These are phyloP conservation scores for Lasiosphaeria ovina DNA, from an alignment of 495 filamentous ascomycete genomes.

Conservation along the genomic window DNA sequence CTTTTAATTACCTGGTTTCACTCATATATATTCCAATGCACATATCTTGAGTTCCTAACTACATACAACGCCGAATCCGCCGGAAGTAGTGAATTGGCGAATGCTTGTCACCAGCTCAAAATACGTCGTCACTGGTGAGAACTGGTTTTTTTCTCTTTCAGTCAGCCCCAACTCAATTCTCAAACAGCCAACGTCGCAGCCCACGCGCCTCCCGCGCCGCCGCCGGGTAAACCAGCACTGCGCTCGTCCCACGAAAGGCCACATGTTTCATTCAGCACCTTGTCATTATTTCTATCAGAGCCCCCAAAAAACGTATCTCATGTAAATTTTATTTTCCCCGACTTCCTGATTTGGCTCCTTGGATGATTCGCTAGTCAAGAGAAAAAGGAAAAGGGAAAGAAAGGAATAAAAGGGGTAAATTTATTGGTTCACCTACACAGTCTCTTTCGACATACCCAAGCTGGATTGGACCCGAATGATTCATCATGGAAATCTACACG, in stretches of 20 bases:
- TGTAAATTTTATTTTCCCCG: neutral
- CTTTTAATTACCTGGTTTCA: too few species aligned
- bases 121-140: too few species aligned
- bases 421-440: too few species aligned
- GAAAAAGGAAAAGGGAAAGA: too few species aligned
- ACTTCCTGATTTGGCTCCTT: too few species aligned
- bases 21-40: too few species aligned
- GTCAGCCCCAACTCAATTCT: neutral
- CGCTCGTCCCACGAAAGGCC: constrained; percentile 2
- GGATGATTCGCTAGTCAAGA: too few species aligned
- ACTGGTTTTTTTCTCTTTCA: neutral
- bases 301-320: neutral
- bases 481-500: constrained; percentile 28
- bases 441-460: neutral
- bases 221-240: neutral
- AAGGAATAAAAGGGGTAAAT: too few species aligned
- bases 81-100: too few species aligned
- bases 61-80: too few species aligned
- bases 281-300: neutral
- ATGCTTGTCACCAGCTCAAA: too few species aligned
- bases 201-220: neutral
- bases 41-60: too few species aligned
- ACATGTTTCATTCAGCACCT: constrained; percentile 7
- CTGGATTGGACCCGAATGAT: neutral
- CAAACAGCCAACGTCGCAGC: constrained; percentile 7